phyloP scores from a whole-genome alignment of 2,329 filamentous ascomycete species.

The Aspergillus hortae region DNA sequence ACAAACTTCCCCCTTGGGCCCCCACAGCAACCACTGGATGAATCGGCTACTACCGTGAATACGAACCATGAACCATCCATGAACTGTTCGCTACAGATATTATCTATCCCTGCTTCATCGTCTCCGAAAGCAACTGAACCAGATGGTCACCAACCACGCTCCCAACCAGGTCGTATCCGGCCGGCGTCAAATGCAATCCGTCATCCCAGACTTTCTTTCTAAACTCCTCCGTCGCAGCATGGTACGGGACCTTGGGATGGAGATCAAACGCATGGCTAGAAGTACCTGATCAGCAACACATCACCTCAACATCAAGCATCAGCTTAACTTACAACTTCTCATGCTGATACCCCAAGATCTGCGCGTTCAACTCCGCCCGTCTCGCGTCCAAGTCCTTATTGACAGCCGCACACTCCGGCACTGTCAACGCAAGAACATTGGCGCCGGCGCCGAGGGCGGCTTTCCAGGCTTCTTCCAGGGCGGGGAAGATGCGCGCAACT shows the following conservation, averaged over 20 bases:
- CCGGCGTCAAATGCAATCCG: conserved; percentile 55
- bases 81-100: background rate
- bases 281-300: conserved; percentile 1
- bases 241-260: conserved; percentile 52
- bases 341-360: conserved; percentile 50
- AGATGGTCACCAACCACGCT: conserved; percentile 53
- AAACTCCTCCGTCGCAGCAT: conserved; percentile 46
- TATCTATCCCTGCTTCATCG: background rate
- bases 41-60: background rate
- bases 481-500: conserved; percentile 46
- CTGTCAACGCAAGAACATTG: conserved; percentile 61
- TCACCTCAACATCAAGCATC: background rate
- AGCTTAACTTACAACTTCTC: conserved; percentile 50
- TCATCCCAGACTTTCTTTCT: conserved; percentile 58
- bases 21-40: conserved; percentile 21
- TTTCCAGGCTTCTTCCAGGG: conserved; percentile 51
- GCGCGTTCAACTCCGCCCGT: conserved; percentile 50
- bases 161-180: conserved; percentile 63
- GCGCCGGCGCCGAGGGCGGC: conserved; percentile 48
- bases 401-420: conserved; percentile 51
- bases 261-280: conserved; percentile 57
- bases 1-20: conserved; percentile 11
- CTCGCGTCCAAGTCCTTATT: conserved; percentile 27
- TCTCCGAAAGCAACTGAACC: conserved; percentile 21
- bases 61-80: background rate